These are phyloP conservation scores for Chamaenerion angustifolium DNA, from an alignment of 345 rosid genomes.

Conservation along the genomic window DNA sequence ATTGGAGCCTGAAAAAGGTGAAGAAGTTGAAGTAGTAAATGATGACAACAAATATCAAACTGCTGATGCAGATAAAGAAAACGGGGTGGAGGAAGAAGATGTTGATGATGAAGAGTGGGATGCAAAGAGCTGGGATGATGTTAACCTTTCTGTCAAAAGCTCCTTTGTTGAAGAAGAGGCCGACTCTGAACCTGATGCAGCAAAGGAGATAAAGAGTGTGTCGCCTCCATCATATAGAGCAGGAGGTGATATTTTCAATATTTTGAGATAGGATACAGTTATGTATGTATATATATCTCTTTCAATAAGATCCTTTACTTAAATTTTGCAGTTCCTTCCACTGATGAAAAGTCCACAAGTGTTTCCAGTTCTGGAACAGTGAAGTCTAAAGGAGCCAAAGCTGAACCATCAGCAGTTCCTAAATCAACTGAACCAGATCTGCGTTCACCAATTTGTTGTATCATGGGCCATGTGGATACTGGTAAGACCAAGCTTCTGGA, in stretches of 20 bases:
- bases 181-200: conserved; percentile 41
- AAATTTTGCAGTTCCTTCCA: no score
- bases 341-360: no score
- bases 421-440: conserved; percentile 42
- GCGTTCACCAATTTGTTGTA: conserved; percentile 91
- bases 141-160: conserved; percentile 59
- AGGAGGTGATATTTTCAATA: conserved; percentile 20
- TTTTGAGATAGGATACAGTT: not conserved
- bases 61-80: conserved; percentile 29
- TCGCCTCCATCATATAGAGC: conserved; percentile 19
- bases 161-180: conserved; percentile 84
- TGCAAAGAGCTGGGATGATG: conserved; percentile 89
- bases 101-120: conserved; percentile 63
- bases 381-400: conserved; percentile 21
- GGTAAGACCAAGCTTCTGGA: conserved; percentile 94
- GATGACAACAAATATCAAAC: conserved; percentile 31
- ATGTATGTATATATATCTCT: no score
- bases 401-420: conserved; percentile 16
- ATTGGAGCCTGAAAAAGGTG: conserved; percentile 31
- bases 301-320: no score
- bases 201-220: conserved; percentile 34
- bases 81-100: conserved; percentile 43
- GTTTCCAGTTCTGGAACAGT: no score
- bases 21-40: conserved; percentile 23
- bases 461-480: conserved; percentile 96